Evolutionary conservation across 2,329 filamentous ascomycete genomes (phyloP), one percentile per base, ranked within the genome.

Genomic region (Amauroascus verrucosus): DNA sequence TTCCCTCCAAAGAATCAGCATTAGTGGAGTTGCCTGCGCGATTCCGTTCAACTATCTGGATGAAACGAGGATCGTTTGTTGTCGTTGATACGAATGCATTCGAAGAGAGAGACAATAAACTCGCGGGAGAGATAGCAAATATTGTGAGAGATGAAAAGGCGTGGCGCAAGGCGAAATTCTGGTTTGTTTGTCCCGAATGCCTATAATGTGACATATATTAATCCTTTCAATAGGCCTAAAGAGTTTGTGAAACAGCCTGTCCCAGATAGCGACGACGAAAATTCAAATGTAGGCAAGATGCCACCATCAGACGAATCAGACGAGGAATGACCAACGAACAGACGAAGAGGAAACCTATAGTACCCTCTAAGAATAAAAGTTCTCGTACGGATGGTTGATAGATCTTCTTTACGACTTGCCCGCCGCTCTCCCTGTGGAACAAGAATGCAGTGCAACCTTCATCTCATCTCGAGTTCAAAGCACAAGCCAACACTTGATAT

Each of bases 1-100:
- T 90, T 28, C 82, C 90, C 22, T 76, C 77, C 61, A 78, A 79
- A 55, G 79, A 82, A 62, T 72, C 77, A 6, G 70, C 91, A 37
- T 73, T 94, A 16, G 84, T 89, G 20, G 89, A 96, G 74, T 80
- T 98, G 18, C 85, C 87, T 8, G 75, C 88, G 24, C 82, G 83
- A 38, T 96, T 97, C 67, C 86, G 91, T 57, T 93, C 88, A 59
- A 93, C 88, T 1, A 88, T 97, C 58, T 97, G 88, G 87, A 86
- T 97, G 67, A 90, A 86, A 70, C 83, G 88, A 16, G 86, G 89
- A 28, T 88, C 88, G 0, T 97, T 84, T 68, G 89, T 96, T 28
- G 72, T 97, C 9, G 78, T 95, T 13, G 86, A 97, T 60, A 84
- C 80, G 22, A 76, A 77, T 28, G 75, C 79, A 1, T 75, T 83